phyloP scores from a whole-genome alignment of 2,329 filamentous ascomycete genomes.

The Penicillium thymicola region DNA sequence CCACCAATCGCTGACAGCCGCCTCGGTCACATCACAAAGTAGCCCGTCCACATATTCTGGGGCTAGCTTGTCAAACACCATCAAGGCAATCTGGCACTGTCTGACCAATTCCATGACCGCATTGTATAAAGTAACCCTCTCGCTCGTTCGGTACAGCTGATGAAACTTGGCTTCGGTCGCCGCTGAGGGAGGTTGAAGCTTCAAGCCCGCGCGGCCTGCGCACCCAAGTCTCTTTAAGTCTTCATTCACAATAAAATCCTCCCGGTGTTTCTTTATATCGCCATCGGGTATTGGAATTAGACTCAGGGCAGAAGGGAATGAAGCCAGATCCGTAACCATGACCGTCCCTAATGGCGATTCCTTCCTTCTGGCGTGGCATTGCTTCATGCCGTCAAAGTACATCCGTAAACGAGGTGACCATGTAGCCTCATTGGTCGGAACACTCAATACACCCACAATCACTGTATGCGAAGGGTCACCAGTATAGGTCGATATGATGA shows the following conservation, averaged over 20 bases:
- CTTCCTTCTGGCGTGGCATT: slow-evolving; percentile 79
- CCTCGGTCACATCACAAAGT: slow-evolving; percentile 89
- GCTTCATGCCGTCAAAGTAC: slow-evolving; percentile 81
- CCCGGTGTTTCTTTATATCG: slow-evolving; percentile 73
- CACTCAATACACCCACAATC: slow-evolving; percentile 73
- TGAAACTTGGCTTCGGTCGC: slow-evolving; percentile 89
- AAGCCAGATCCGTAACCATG: slow-evolving; percentile 91
- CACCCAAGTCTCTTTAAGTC: slow-evolving; percentile 89
- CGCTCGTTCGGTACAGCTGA: slow-evolving; percentile 82
- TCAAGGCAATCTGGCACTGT: slow-evolving; percentile 82
- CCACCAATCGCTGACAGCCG: slow-evolving; percentile 93
- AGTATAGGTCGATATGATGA: slow-evolving; percentile 89
- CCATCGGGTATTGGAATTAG: slow-evolving; percentile 89
- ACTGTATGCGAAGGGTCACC: slow-evolving; percentile 77
- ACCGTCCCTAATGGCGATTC: slow-evolving; percentile 78
- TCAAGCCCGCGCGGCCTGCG: slow-evolving; percentile 82
- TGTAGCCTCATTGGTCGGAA: slow-evolving; percentile 72
- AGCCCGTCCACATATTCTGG: slow-evolving; percentile 86
- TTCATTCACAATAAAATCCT: slow-evolving; percentile 90
- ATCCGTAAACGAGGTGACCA: slow-evolving; percentile 78
- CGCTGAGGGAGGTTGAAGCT: slow-evolving; percentile 69
- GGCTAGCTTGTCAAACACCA: slow-evolving; percentile 83
- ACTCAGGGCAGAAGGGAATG: slow-evolving; percentile 85
- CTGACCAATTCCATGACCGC: slow-evolving; percentile 87
- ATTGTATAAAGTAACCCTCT: slow-evolving; percentile 71